Evolutionary conservation across 2,329 filamentous ascomycete genomes (phyloP).

Genomic region (Exophiala spinifera): DNA sequence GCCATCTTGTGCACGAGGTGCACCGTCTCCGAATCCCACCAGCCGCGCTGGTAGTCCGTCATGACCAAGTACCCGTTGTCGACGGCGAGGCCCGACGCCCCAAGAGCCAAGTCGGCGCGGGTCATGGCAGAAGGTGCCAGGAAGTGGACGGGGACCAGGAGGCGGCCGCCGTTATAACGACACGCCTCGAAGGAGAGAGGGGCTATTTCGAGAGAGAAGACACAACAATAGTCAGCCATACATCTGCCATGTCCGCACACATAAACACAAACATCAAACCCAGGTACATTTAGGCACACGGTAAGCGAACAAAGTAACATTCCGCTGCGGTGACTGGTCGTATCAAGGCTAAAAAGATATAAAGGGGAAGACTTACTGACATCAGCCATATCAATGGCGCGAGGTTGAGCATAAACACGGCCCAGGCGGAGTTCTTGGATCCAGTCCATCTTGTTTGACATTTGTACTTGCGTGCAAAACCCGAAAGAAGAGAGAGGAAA

Average conservation of each 20-base stretch:
- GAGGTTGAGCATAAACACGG: neutral
- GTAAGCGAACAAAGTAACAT: too few relatives aligned
- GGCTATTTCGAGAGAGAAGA: neutral
- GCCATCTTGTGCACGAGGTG: neutral
- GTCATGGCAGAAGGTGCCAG: neutral
- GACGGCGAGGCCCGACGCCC: neutral
- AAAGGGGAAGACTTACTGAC: neutral
- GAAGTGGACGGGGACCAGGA: neutral
- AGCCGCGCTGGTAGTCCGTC: slow-evolving; percentile 1
- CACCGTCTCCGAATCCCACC: neutral
- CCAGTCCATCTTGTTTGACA: neutral
- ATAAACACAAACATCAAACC: too few relatives aligned
- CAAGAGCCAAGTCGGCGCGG: neutral
- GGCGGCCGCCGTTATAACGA: neutral
- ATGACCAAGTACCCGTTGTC: neutral
- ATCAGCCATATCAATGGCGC: neutral
- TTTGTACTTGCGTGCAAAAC: too few relatives aligned
- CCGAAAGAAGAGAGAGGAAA: neutral
- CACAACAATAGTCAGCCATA: too few relatives aligned
- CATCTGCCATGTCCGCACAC: too few relatives aligned
- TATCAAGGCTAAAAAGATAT: too few relatives aligned
- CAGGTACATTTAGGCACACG: too few relatives aligned
- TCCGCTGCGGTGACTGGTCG: too few relatives aligned
- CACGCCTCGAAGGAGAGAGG: slow-evolving; percentile 3
- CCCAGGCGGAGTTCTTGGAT: neutral